Evolutionary conservation across 2,329 filamentous ascomycete genomes (phyloP).

Genomic region (Cladosporium halotolerans): DNA sequence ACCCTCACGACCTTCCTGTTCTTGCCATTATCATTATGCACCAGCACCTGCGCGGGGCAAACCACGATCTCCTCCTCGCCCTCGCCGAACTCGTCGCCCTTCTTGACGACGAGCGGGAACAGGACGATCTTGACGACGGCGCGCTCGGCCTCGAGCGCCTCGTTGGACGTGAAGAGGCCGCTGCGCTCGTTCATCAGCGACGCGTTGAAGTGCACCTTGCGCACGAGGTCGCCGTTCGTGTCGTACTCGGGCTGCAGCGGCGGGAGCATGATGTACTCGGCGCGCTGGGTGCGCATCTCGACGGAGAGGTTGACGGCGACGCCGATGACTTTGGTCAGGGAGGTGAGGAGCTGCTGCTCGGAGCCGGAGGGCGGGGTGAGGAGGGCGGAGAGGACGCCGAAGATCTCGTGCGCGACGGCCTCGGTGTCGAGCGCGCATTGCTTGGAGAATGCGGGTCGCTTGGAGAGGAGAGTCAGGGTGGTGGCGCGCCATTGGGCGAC

Average conservation of each 20-base stretch:
- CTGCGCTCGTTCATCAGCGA: conserved; percentile 91
- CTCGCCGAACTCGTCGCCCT: conserved; percentile 78
- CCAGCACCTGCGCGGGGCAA: conserved; percentile 86
- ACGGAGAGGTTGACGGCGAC: conserved; percentile 86
- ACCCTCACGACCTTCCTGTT: conserved; percentile 45
- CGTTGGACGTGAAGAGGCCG: conserved; percentile 63
- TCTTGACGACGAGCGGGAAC: conserved; percentile 94
- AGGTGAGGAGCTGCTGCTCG: conserved; percentile 72
- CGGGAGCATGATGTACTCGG: conserved; percentile 98
- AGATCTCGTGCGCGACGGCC: conserved; percentile 88
- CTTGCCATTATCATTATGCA: conserved; percentile 40
- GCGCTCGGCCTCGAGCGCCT: conserved; percentile 69
- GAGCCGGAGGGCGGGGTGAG: conserved; percentile 79
- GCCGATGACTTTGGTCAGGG: conserved; percentile 78
- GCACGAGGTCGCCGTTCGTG: conserved; percentile 78
- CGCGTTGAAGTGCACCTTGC: conserved; percentile 86
- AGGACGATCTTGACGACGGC: conserved; percentile 85
- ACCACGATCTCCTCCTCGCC: conserved; percentile 95
- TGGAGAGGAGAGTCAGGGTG: conserved; percentile 81
- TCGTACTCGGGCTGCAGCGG: conserved; percentile 93
- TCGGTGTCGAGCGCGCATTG: conserved; percentile 88
- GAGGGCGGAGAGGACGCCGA: conserved; percentile 74
- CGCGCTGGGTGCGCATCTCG: conserved; percentile 94
- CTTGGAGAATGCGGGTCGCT: conserved; percentile 68
- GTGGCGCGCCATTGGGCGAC: conserved; percentile 96